Evolutionary conservation across 2,329 filamentous ascomycete species (phyloP).

Genomic region (Balansia obtecta): DNA sequence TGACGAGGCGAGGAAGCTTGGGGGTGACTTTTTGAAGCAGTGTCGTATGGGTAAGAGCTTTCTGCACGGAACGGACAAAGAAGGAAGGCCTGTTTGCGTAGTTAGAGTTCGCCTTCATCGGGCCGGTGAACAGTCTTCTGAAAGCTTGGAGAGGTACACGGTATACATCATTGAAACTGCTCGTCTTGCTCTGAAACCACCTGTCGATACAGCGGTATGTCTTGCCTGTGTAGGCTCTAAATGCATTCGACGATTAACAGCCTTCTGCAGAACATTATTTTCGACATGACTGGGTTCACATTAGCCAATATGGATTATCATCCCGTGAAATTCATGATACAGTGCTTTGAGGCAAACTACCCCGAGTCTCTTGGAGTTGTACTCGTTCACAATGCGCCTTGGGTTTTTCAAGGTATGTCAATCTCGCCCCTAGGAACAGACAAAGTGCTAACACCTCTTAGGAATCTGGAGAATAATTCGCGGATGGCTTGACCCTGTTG

Average conservation of each 20-base stretch:
- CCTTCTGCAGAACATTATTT: constrained; percentile 61
- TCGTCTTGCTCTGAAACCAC: constrained; percentile 66
- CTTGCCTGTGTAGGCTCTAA: background rate
- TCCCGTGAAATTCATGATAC: constrained; percentile 98
- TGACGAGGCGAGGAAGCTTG: constrained; percentile 49
- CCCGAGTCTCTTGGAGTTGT: constrained; percentile 84
- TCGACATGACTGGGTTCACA: constrained; percentile 91
- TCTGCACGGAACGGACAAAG: constrained; percentile 75
- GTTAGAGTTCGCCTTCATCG: constrained; percentile 74
- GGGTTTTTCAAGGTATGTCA: constrained; percentile 77
- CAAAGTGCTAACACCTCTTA: constrained; percentile 17
- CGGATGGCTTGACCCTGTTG: constrained; percentile 93
- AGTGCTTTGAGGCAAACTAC: constrained; percentile 98
- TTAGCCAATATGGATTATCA: constrained; percentile 97
- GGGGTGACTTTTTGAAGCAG: constrained; percentile 70
- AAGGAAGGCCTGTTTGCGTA: constrained; percentile 74
- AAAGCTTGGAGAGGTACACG: constrained; percentile 76
- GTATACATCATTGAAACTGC: constrained; percentile 91
- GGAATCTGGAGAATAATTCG: constrained; percentile 94
- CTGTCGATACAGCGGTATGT: constrained; percentile 84
- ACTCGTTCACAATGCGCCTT: constrained; percentile 89
- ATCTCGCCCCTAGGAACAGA: background rate
- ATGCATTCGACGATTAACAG: background rate
- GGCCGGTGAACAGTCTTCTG: constrained; percentile 69
- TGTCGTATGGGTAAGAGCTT: constrained; percentile 87